Evolutionary conservation across 2,329 filamentous ascomycete genomes (phyloP).

Genomic region (Aspergillus novoparasiticus): DNA sequence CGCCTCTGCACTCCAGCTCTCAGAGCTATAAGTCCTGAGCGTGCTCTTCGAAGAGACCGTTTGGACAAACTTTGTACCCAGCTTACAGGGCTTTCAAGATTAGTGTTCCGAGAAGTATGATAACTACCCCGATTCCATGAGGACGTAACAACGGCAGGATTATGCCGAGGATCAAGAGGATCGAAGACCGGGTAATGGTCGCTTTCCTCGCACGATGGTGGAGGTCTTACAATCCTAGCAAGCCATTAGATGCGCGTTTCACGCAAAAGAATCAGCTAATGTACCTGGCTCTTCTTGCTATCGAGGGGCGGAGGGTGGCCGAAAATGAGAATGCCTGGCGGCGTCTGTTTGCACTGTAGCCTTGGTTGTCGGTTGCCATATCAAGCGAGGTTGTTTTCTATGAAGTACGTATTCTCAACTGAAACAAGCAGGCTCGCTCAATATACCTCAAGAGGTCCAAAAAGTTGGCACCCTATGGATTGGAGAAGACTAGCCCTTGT

Average conservation of each 20-base stretch:
- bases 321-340: constrained; percentile 24
- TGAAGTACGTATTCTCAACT: background rate
- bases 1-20: constrained; percentile 30
- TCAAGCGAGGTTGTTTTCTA: background rate
- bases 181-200: constrained; percentile 40
- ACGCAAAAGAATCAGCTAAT: background rate
- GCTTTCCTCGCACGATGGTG: constrained; percentile 34
- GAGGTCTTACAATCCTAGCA: constrained; percentile 14
- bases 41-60: constrained; percentile 35
- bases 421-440: background rate
- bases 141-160: constrained; percentile 23
- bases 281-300: constrained; percentile 28
- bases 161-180: constrained; percentile 39
- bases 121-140: constrained; percentile 17
- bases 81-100: constrained; percentile 20
- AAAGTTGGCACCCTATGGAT: background rate
- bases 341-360: constrained; percentile 8
- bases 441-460: background rate
- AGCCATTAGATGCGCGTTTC: background rate
- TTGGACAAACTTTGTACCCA: constrained; percentile 31
- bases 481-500: background rate
- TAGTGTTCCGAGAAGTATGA: constrained; percentile 15
- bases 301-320: constrained; percentile 21
- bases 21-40: constrained; percentile 34
- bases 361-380: constrained; percentile 11